Evolutionary conservation across 2,329 filamentous ascomycete species (phyloP).

Genomic region (Metarhizium sp.): DNA sequence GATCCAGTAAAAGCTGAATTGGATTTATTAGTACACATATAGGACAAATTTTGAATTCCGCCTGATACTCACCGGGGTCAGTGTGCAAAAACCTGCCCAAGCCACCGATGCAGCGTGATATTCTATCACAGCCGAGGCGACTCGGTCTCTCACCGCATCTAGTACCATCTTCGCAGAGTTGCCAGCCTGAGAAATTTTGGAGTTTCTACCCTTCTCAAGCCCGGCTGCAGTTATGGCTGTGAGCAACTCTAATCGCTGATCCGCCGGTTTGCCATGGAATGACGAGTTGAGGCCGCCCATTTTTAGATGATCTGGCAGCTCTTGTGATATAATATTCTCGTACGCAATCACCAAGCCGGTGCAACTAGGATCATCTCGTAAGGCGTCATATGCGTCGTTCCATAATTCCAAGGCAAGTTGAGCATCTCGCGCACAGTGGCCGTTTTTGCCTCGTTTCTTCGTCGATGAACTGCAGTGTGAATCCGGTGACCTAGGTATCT

Average conservation of each 20-base stretch:
- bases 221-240: constrained; percentile 20
- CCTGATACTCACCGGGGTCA: constrained; percentile 23
- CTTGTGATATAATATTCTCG: constrained; percentile 25
- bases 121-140: constrained; percentile 15
- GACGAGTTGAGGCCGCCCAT: constrained; percentile 17
- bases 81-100: constrained; percentile 26
- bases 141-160: constrained; percentile 15
- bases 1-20: constrained; percentile 23
- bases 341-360: constrained; percentile 24
- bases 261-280: constrained; percentile 13
- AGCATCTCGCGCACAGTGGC: neutral
- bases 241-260: constrained; percentile 20
- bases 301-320: constrained; percentile 23
- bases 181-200: constrained; percentile 18
- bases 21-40: neutral
- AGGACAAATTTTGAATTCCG: neutral
- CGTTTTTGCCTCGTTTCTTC: neutral
- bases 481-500: neutral
- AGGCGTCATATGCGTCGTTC: constrained; percentile 24
- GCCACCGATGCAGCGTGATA: constrained; percentile 22
- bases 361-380: constrained; percentile 20
- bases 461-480: neutral
- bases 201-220: constrained; percentile 18
- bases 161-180: constrained; percentile 19
- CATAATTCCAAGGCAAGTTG: constrained; percentile 19